Evolutionary conservation across 139 green algal genomes (phyloP).

Genomic region (Eudorina sp.): DNA sequence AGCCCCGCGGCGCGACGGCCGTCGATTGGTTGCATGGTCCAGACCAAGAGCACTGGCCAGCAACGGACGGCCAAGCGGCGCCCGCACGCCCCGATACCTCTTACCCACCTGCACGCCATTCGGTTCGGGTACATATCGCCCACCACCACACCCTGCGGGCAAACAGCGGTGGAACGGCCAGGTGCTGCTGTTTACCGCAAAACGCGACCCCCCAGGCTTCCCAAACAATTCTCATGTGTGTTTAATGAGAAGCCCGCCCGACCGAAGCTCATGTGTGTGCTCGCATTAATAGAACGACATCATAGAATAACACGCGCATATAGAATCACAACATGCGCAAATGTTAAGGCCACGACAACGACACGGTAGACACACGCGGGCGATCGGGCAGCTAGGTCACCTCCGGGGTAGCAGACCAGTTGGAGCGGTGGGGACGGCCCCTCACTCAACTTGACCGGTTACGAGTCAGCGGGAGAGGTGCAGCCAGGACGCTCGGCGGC

Average conservation of each 20-base stretch:
- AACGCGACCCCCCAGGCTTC: too few species aligned
- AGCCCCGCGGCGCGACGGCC: background rate
- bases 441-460: background rate
- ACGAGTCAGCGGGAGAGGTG: background rate
- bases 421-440: too few species aligned
- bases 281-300: background rate
- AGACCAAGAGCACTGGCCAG: too few species aligned
- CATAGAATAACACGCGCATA: background rate
- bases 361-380: too few species aligned
- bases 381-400: too few species aligned
- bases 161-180: background rate
- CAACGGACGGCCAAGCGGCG: background rate
- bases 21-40: background rate
- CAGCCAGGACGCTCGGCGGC: too few species aligned
- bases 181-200: too few species aligned
- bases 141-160: slow-evolving; percentile 85
- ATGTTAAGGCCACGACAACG: too few species aligned
- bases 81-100: background rate
- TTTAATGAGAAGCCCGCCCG: too few species aligned
- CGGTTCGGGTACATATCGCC: slow-evolving; percentile 92
- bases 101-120: slow-evolving; percentile 86
- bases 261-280: too few species aligned
- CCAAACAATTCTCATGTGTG: too few species aligned
- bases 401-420: too few species aligned
- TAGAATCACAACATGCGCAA: background rate